phyloP scores from a whole-genome alignment of 176 grass and related monocot species.

The Oryza longistaminata region DNA sequence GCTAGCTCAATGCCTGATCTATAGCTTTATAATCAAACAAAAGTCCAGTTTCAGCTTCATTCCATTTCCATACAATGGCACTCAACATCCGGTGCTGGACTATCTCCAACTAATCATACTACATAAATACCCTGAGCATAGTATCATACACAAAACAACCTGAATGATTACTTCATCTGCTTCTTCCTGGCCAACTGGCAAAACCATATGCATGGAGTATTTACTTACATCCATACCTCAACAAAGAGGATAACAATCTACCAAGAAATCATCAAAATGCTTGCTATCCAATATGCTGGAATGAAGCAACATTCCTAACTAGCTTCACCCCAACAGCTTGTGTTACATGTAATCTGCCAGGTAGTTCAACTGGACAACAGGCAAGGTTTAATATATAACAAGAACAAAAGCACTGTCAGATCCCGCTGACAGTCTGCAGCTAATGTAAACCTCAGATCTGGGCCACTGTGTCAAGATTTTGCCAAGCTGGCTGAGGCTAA shows the following conservation, averaged over 20 bases:
- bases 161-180: not conserved
- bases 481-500: not conserved
- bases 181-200: not conserved
- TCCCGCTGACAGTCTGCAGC: not conserved
- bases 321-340: not conserved
- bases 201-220: not conserved
- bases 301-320: not conserved
- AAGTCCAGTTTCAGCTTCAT: not conserved
- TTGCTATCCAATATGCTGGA: not conserved
- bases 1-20: too few relatives aligned
- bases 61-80: not conserved
- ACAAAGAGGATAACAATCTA: not conserved
- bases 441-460: conserved; percentile 4
- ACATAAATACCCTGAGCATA: not conserved
- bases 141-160: not conserved
- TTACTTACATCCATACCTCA: not conserved
- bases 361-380: conserved; percentile 18
- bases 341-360: conserved; percentile 10
- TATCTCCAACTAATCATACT: not conserved
- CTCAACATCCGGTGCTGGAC: not conserved
- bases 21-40: not conserved
- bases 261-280: not conserved
- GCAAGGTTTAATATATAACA: conserved; percentile 5
- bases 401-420: conserved; percentile 22
- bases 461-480: conserved; percentile 24